phyloP scores from a whole-genome alignment of 257 asterid genomes.

The Solanum paucissectum region DNA sequence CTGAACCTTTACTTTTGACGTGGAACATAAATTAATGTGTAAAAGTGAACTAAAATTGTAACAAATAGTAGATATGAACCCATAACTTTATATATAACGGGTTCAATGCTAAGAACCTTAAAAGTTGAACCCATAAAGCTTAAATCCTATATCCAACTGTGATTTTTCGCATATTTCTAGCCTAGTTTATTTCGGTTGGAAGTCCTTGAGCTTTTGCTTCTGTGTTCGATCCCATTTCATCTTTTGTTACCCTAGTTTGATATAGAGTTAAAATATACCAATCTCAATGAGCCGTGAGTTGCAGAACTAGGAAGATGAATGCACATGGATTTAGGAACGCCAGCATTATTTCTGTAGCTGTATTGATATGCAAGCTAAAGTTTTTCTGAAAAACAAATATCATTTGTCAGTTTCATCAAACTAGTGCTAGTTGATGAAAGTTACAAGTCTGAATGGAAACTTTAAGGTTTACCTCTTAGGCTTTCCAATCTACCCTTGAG shows the following conservation, averaged over 20 bases:
- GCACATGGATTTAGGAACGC: neutral
- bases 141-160: neutral
- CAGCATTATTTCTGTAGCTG: neutral
- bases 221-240: neutral
- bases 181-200: neutral
- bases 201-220: neutral
- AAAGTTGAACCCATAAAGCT: neutral
- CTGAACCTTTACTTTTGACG: neutral
- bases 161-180: neutral
- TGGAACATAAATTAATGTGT: neutral
- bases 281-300: neutral
- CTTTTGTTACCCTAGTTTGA: neutral
- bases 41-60: neutral
- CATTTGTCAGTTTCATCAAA: neutral
- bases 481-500: neutral
- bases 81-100: neutral
- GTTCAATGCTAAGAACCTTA: neutral
- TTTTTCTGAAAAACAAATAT: neutral
- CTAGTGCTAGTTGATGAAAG: neutral
- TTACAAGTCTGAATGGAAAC: neutral
- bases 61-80: neutral
- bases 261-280: neutral
- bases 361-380: neutral
- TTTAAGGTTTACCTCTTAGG: neutral
- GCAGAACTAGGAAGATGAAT: neutral